Conservation (phyloP, 2,329 filamentous ascomycete genomes). For the Claviceps pusilla region DNA sequence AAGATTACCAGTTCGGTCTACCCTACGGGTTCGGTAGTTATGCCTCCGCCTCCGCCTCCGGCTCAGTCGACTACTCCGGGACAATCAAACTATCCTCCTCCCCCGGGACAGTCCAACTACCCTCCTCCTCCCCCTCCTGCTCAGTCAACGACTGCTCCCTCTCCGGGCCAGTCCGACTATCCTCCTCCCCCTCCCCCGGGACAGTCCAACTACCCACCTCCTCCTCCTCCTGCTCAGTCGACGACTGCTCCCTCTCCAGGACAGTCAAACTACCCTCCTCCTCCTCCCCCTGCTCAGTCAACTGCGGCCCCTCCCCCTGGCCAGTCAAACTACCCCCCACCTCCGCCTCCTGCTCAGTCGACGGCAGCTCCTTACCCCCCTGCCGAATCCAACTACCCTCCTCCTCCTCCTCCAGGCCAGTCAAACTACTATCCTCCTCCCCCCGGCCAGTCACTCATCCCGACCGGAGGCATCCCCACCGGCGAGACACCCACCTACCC, state of each 20-base stretch:
- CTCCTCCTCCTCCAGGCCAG: neutral
- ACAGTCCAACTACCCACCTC: neutral
- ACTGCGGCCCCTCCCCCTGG: neutral
- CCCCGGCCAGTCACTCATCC: neutral
- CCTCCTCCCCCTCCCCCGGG: neutral
- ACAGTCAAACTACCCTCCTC: neutral
- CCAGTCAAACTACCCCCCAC: neutral
- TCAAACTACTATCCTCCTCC: neutral
- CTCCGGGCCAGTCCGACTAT: neutral
- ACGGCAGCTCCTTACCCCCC: neutral
- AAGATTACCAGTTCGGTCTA: slow-evolving; percentile 16
- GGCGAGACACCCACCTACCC: neutral
- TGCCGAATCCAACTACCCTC: neutral
- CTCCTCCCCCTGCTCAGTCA: neutral
- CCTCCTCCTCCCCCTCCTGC: neutral
- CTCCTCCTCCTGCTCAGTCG: neutral
- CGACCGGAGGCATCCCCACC: neutral
- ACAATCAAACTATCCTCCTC: neutral
- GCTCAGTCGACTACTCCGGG: neutral
- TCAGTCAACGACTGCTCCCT: no score
- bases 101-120: neutral
- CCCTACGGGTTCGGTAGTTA: slow-evolving; percentile 18
- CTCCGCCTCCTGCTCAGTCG: neutral
- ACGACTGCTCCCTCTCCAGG: neutral
- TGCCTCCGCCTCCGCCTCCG: neutral